A percentile compares a stretch with the other conserved stretches of the same genome.
Evolutionary conservation across 2,329 filamentous ascomycete genomes (phyloP).

Genomic region (Graphilbum ipis-grandicollis): DNA sequence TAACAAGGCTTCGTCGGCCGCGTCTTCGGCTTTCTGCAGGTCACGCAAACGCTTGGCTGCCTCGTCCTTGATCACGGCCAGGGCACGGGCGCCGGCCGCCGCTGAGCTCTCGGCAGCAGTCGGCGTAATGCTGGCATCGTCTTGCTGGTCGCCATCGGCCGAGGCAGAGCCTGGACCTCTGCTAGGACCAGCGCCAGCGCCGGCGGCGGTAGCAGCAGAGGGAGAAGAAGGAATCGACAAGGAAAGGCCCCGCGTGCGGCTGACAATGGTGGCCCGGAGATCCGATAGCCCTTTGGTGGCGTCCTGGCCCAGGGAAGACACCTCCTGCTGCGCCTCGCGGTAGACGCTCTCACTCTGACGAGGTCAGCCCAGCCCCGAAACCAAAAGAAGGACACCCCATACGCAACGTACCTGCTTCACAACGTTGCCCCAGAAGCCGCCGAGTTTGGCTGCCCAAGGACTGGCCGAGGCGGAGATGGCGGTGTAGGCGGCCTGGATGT

Average conservation of each 20-base stretch:
- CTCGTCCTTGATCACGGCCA: conserved; percentile 59
- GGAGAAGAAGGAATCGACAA: conserved; percentile 27
- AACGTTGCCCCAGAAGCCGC: conserved; percentile 79
- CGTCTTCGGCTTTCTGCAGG: conserved; percentile 82
- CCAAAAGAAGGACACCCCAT: neutral
- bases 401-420: conserved; percentile 58
- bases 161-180: too few relatives aligned
- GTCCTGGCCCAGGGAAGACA: conserved; percentile 61
- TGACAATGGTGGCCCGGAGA: conserved; percentile 49
- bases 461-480: conserved; percentile 60
- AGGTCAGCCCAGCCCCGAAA: conserved; percentile 5
- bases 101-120: conserved; percentile 18
- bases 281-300: conserved; percentile 66
- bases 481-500: conserved; percentile 90
- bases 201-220: conserved; percentile 11
- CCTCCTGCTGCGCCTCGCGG: conserved; percentile 73
- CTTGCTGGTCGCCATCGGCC: neutral
- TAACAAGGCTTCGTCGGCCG: conserved; percentile 84
- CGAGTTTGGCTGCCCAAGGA: conserved; percentile 77
- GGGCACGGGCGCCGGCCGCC: conserved; percentile 11
- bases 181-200: too few relatives aligned
- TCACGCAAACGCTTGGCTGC: conserved; percentile 74
- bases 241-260: conserved; percentile 56
- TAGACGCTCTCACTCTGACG: conserved; percentile 61
- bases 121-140: conserved; percentile 20